Percentiles rank a stretch among this genome's conserved stretches.
Conservation (phyloP, 139 green algal species). For the Haematococcus lacustris region DNA sequence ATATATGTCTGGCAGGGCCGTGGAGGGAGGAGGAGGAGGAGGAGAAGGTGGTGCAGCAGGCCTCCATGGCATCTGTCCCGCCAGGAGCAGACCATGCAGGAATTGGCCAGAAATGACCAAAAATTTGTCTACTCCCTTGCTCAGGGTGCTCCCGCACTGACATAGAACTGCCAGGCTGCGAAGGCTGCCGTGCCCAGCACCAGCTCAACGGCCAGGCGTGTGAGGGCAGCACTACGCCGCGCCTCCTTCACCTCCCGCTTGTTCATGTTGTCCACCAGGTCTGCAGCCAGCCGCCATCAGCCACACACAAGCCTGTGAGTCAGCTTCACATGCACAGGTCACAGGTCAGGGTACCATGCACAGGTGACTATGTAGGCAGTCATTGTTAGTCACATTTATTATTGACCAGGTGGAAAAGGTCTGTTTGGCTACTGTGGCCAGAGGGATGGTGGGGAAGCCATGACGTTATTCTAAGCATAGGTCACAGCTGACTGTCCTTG, state of each 20-base stretch:
- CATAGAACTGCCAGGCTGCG: constrained; percentile 1
- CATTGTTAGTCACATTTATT: background rate
- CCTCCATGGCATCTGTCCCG: background rate
- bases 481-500: too few relatives aligned
- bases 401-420: too few relatives aligned
- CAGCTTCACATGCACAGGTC: too few relatives aligned
- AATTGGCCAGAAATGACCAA: background rate
- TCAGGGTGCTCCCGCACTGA: background rate
- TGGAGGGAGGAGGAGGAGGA: background rate
- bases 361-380: background rate
- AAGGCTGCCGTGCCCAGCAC: constrained; percentile 1
- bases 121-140: background rate
- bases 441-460: too few relatives aligned
- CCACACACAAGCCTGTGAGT: background rate
- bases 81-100: background rate
- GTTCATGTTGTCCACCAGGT: constrained; percentile 18
- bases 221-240: background rate
- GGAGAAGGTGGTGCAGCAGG: background rate
- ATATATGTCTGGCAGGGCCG: background rate
- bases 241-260: background rate
- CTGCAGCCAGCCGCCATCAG: constrained; percentile 2
- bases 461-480: too few relatives aligned
- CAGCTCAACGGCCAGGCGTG: constrained; percentile 3
- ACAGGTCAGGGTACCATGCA: background rate
- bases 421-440: too few relatives aligned